Conservation (phyloP, 306 rosid species). For the Purshia tridentata region DNA sequence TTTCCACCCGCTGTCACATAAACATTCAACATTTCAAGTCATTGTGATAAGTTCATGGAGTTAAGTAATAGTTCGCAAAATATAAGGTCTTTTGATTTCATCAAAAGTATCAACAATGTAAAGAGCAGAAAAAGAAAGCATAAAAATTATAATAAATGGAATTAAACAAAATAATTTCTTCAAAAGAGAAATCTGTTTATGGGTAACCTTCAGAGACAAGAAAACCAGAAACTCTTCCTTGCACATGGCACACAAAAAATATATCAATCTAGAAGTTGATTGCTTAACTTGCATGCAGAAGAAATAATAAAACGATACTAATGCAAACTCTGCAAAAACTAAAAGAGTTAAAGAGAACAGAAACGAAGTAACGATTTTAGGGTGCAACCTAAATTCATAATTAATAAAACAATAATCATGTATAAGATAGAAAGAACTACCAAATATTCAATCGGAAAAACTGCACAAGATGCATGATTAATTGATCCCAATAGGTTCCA, state of each 20-base stretch:
- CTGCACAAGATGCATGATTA: not conserved
- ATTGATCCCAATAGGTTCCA: not conserved
- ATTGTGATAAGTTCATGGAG: not conserved
- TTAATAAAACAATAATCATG: not conserved
- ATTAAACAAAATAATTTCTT: not conserved
- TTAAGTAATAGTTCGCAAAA: constrained; percentile 1
- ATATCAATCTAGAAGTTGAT: not conserved
- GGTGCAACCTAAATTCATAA: not conserved
- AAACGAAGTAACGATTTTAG: not conserved
- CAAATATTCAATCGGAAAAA: not conserved
- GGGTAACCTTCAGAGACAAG: not conserved
- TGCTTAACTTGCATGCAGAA: not conserved
- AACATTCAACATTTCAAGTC: constrained; percentile 37
- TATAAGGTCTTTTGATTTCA: constrained; percentile 1
- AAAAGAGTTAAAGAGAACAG: not conserved
- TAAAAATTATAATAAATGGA: not conserved
- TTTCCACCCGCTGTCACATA: constrained; percentile 65
- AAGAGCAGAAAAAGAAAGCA: not conserved
- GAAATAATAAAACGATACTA: not conserved
- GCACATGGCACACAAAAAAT: not conserved
- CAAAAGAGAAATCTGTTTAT: not conserved
- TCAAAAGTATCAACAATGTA: not conserved
- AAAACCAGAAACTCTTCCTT: not conserved
- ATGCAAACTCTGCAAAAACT: not conserved
- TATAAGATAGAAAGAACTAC: not conserved